Percentiles rank a stretch among this genome's conserved stretches.
Evolutionary conservation across 2,329 filamentous ascomycete genomes (phyloP).

Genomic region (Venturia carpophila): DNA sequence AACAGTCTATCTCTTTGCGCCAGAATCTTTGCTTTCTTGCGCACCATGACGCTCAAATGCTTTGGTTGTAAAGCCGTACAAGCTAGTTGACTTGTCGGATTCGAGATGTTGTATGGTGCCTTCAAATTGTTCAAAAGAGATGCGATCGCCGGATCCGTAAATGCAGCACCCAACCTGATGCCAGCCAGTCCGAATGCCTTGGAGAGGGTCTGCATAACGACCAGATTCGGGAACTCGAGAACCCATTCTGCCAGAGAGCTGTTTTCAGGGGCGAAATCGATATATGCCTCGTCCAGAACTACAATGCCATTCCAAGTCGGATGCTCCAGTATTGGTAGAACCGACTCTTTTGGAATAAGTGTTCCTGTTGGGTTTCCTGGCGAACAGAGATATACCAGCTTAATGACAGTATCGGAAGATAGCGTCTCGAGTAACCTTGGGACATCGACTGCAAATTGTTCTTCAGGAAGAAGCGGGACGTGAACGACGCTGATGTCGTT

Average conservation of each 20-base stretch:
- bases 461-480: conserved; percentile 68
- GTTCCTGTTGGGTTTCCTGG: conserved; percentile 90
- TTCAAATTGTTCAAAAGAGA: conserved; percentile 82
- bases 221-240: conserved; percentile 84
- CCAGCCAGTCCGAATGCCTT: conserved; percentile 96
- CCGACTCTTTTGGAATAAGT: conserved; percentile 65
- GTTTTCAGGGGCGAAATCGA: conserved; percentile 79
- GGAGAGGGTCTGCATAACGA: conserved; percentile 97
- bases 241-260: conserved; percentile 88
- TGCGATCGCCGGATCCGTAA: conserved; percentile 67
- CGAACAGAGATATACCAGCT: conserved; percentile 86
- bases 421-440: conserved; percentile 60
- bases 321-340: conserved; percentile 69
- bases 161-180: conserved; percentile 81
- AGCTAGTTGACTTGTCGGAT: conserved; percentile 76
- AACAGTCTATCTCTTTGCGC: conserved; percentile 71
- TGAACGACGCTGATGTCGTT: conserved; percentile 85
- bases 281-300: conserved; percentile 90
- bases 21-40: conserved; percentile 62
- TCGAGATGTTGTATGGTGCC: conserved; percentile 92
- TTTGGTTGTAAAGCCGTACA: conserved; percentile 58
- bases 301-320: conserved; percentile 93
- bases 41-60: conserved; percentile 66
- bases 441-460: conserved; percentile 64
- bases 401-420: conserved; percentile 58